A percentile compares a stretch with the other conserved stretches of the same genome.
Evolutionary conservation across 129 eudicot genomes (phyloP).

Genomic region (Escallonia herrerae): DNA sequence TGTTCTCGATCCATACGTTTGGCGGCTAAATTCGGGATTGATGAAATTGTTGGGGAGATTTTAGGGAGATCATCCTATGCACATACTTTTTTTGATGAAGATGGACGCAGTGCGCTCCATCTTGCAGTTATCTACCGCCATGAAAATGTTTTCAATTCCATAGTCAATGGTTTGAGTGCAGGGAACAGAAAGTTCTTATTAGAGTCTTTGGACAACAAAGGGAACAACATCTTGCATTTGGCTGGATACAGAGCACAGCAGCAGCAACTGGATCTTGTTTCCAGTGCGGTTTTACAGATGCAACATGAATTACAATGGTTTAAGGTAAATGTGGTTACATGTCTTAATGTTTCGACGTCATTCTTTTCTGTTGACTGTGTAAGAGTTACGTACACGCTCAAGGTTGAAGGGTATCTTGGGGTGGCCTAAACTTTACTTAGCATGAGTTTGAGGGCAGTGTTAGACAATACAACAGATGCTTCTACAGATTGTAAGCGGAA

Average conservation of each 20-base stretch:
- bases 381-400: no score
- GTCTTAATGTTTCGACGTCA: no score
- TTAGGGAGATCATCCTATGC: not conserved
- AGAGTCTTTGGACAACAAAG: not conserved
- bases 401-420: no score
- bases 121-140: not conserved
- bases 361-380: no score
- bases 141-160: not conserved
- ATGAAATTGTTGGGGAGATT: not conserved
- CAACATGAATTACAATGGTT: not conserved
- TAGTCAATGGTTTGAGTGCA: not conserved
- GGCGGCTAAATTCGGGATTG: not conserved
- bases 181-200: not conserved
- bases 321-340: no score
- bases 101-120: not conserved
- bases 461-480: no score
- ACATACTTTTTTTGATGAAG: not conserved
- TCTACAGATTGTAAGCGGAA: no score
- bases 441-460: no score
- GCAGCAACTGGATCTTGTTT: not conserved
- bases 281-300: conserved; percentile 4
- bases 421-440: no score
- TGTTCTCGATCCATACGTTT: not conserved
- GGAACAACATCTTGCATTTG: not conserved
- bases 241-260: not conserved